Evolutionary conservation across 2,329 filamentous ascomycete genomes (phyloP).

Genomic region (Trichoderma sp.): DNA sequence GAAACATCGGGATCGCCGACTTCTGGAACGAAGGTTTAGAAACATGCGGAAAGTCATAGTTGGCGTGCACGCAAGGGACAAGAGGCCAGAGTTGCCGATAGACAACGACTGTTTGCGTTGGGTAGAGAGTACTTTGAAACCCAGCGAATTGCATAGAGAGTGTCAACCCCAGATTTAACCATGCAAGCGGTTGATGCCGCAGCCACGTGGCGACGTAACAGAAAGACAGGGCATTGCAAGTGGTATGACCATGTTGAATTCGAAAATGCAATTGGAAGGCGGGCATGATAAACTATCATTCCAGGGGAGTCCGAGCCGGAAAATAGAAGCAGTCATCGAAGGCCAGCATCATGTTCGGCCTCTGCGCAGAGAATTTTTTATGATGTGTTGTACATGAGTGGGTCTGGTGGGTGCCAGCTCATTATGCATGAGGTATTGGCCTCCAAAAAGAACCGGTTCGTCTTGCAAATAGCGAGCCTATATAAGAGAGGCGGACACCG

Average conservation of each 20-base stretch:
- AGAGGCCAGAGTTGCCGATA: not conserved
- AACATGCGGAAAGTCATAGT: not conserved
- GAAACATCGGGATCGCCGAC: not conserved
- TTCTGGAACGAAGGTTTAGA: not conserved
- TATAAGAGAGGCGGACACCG: slow-evolving; percentile 17
- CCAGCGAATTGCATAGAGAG: slow-evolving; percentile 8
- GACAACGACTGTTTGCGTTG: not conserved
- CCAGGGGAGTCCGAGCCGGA: slow-evolving; percentile 8
- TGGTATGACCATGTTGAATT: slow-evolving; percentile 13
- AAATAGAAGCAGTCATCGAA: slow-evolving; percentile 11
- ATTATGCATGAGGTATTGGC: slow-evolving; percentile 21
- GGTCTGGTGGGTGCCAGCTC: slow-evolving; percentile 19
- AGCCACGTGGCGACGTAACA: slow-evolving; percentile 20
- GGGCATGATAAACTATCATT: not conserved
- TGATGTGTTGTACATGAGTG: slow-evolving; percentile 21
- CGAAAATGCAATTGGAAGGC: slow-evolving; percentile 14
- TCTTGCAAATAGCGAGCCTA: slow-evolving; percentile 12
- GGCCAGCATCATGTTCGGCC: not conserved
- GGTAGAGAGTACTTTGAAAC: not conserved
- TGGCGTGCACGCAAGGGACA: not conserved
- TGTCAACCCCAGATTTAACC: slow-evolving; percentile 16
- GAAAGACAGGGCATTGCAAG: slow-evolving; percentile 6
- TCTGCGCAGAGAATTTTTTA: slow-evolving; percentile 14
- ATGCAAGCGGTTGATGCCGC: slow-evolving; percentile 9
- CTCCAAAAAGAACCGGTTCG: slow-evolving; percentile 11